Base-by-base conservation (phyloP, 352 stramenopile genomes). In the Pythium periplocum region DNA sequence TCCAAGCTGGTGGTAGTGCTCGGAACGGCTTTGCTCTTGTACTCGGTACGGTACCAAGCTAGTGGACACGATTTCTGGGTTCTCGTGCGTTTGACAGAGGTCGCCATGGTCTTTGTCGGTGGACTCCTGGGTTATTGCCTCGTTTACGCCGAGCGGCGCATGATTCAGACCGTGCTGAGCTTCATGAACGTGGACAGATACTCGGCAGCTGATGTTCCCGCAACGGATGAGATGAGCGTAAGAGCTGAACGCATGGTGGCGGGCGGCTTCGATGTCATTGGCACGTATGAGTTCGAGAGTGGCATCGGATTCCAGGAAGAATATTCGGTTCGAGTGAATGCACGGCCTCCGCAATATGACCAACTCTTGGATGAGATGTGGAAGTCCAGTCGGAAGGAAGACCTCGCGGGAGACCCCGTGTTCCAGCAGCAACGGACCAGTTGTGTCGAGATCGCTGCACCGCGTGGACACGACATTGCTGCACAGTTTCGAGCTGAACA, bases 201-300 rank as follows among this genome's bases (percentile, higher is more conserved):
- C 38, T 42, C 38, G 38, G 12, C 7, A 42, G 38, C 7, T 42
- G 38, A 12, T 12, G 12, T 12, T 12, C 7, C 38, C 35, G 36
- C 32, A 9, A 8, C 6, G 48, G 35, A 26, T 6, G 6, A 53
- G 11, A 4, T 43, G 8, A 17, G 38, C 6, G 26, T 38, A 5
- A 51, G 38, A 17, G 12, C 6, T 10, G 12, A 41, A 4, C 8
- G 26, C 6, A 44, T 44, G 36, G 48, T 53, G 6, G 10, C 33
- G 32, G 36, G 35, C 30, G 48, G 48, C 4, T 53, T 53, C 26
- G 48, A 41, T 41, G 33, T 43, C 33, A 53, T 53, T 33, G 48
- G 48, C 48, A 44, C 48, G 33, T 53, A 53, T 35, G 48, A 53
- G 35, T 53, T 43, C 48, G 48, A 53, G 35, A 53, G 48, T 17